Percentiles rank a stretch among this genome's conserved stretches.
These are phyloP conservation scores for Zalerion maritima DNA, from an alignment of 495 filamentous ascomycete genomes.

Conservation along the genomic window DNA sequence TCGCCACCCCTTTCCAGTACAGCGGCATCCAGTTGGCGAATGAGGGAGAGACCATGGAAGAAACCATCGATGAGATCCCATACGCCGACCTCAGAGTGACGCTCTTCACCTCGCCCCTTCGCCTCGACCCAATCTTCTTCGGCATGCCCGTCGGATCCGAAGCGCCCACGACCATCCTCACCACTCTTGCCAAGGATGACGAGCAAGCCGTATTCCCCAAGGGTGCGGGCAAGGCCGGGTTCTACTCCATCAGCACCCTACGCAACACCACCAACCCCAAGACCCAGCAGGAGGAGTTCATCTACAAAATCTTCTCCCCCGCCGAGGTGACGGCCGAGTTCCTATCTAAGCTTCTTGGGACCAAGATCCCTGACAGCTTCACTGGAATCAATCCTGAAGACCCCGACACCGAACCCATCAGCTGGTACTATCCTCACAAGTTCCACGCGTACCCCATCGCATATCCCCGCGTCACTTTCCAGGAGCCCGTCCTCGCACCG, in stretches of 20 bases:
- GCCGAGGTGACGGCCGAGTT: conserved; percentile 47
- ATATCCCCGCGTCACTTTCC: conserved; percentile 73
- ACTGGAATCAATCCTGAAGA: conserved; percentile 5
- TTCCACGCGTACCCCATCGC: conserved; percentile 82
- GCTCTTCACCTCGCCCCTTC: conserved; percentile 62
- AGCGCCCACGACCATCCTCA: conserved; percentile 63
- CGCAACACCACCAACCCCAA: conserved; percentile 43
- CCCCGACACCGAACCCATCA: conserved; percentile 34
- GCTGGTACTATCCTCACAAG: conserved; percentile 54
- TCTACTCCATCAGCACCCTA: conserved; percentile 79
- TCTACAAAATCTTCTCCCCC: conserved; percentile 95
- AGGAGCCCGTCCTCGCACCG: conserved; percentile 53
- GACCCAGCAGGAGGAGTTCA: conserved; percentile 46
- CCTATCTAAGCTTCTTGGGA: conserved; percentile 39
- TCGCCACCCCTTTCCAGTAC: conserved; percentile 67
- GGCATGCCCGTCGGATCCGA: conserved; percentile 33
- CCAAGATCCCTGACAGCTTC: conserved; percentile 23
- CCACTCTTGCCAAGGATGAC: conserved; percentile 54
- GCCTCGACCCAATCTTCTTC: conserved; percentile 56
- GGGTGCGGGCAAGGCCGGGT: conserved; percentile 55
- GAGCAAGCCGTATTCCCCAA: conserved; percentile 27
- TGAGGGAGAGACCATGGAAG: conserved; percentile 28
- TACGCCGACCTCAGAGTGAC: conserved; percentile 81
- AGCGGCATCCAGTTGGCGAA: conserved; percentile 39
- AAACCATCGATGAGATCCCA: conserved; percentile 54